These are phyloP conservation scores for Wolfiporia cocos DNA, from an alignment of 1,284 basidiomycete species.

Conservation along the genomic window DNA sequence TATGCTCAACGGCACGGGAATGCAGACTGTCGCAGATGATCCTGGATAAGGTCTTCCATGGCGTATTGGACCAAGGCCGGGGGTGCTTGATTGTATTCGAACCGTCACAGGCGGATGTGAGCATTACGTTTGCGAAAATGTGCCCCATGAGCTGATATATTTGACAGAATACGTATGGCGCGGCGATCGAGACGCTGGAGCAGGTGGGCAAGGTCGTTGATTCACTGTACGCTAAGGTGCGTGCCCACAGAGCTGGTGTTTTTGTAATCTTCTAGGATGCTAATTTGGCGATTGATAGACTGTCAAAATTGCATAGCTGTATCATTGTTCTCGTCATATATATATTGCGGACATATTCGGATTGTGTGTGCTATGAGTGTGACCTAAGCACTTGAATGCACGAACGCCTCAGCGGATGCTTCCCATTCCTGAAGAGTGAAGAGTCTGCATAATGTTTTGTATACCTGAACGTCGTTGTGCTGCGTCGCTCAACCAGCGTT, in stretches of 20 bases:
- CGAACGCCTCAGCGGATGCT: too few relatives aligned
- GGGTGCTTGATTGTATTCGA: constrained; percentile 92
- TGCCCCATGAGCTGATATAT: background rate
- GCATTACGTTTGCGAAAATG: constrained; percentile 23
- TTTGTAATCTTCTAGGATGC: background rate
- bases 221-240: constrained; percentile 83
- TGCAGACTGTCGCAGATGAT: constrained; percentile 96
- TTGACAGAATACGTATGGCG: constrained; percentile 74
- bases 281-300: constrained; percentile 3
- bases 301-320: constrained; percentile 11
- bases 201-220: constrained; percentile 91
- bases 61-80: constrained; percentile 92
- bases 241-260: constrained; percentile 12
- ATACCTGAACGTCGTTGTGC: too few relatives aligned
- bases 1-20: too few relatives aligned
- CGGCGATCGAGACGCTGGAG: constrained; percentile 84
- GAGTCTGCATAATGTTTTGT: too few relatives aligned
- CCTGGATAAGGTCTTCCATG: constrained; percentile 90
- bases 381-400: too few relatives aligned
- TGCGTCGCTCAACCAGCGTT: too few relatives aligned
- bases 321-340: background rate
- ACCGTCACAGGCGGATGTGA: constrained; percentile 75
- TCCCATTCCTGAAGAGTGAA: too few relatives aligned
- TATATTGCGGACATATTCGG: background rate
- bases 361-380: background rate